These are phyloP conservation scores for Fraxinus xanthoxyloides DNA, from an alignment of 305 asterid genomes.

Conservation along the genomic window DNA sequence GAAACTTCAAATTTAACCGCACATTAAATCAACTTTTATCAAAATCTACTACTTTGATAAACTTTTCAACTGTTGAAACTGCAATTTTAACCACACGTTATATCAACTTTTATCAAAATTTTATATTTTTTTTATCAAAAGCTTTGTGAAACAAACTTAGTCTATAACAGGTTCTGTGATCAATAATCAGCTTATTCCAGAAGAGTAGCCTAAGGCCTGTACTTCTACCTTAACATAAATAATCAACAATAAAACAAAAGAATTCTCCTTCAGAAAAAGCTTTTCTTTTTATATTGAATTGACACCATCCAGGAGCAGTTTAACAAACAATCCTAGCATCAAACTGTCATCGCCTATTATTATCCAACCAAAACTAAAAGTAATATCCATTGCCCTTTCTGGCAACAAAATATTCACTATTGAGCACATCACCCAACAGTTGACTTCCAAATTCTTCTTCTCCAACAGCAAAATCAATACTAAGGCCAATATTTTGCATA, in stretches of 20 bases:
- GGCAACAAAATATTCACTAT: conserved; percentile 7
- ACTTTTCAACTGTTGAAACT: not conserved
- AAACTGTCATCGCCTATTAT: conserved; percentile 5
- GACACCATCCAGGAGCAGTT: not conserved
- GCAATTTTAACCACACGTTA: not conserved
- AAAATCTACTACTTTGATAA: not conserved
- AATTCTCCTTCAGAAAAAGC: not conserved
- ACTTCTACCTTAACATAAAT: not conserved
- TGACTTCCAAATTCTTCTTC: conserved; percentile 15
- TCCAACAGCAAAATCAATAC: not conserved
- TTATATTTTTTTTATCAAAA: not conserved
- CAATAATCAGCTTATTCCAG: not conserved
- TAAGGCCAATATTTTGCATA: not conserved
- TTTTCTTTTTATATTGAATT: not conserved
- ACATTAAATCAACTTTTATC: not conserved
- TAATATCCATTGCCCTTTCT: conserved; percentile 6
- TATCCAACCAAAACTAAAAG: conserved; percentile 1
- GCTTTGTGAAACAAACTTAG: not conserved
- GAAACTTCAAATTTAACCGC: not conserved
- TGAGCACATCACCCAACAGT: conserved; percentile 22
- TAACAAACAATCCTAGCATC: not conserved
- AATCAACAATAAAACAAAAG: not conserved
- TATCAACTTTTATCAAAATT: not conserved
- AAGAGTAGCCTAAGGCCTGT: conserved; percentile 7
- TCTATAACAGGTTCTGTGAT: not conserved